Evolutionary conservation across 2,329 filamentous ascomycete genomes (phyloP), one percentile per base, ranked within the genome.

Genomic region (Diplodia mutila): DNA sequence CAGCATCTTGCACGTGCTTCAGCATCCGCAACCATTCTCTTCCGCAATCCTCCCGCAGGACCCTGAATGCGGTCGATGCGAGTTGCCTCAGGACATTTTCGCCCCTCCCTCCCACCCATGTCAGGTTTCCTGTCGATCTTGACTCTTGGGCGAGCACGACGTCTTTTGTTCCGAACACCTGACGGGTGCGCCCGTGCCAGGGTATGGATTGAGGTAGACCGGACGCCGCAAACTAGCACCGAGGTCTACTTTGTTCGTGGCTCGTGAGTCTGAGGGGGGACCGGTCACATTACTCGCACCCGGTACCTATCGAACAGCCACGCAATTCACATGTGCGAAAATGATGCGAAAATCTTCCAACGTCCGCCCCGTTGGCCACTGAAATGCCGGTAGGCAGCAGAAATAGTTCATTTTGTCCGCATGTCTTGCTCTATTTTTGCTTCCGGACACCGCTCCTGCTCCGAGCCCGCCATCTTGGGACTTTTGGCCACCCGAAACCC

Each of bases 341-440:
- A 7, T 11, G n/a, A 57, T 57, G 39, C 54, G 34, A 42, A 18
- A n/a, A 21, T 21, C 3, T 21, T 21, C 42, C 37, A 42, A 46
- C 21, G 9, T 4, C 18, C n/a, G 7, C 11, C 18, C 42, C 42
- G 42, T 18, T 21, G 42, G 14, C 42, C 42, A 46, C n/a, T 46
- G 4, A 21, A 57, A 32, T 42, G 7, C 29, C 16, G 4, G 39
- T 34, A 27, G 8, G 9, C 9, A 21, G 29, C 14, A n/a, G 57
- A n/a, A 25, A 32, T 32, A 42, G 16, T 12, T 16, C 16, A 12
- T 5, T 32, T 8, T n/a, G 37, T 29, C 39, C 57, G 8, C 32
- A 48, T 61, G 57, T 61, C 57, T 61, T 34, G 39, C 57, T 61
- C 57, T 49, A 61, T 61, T 61, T 61, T 61, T 25, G 39, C 46